Evolutionary conservation across 176 grass and related monocot species (phyloP).

Genomic region (Carex littledalei): DNA sequence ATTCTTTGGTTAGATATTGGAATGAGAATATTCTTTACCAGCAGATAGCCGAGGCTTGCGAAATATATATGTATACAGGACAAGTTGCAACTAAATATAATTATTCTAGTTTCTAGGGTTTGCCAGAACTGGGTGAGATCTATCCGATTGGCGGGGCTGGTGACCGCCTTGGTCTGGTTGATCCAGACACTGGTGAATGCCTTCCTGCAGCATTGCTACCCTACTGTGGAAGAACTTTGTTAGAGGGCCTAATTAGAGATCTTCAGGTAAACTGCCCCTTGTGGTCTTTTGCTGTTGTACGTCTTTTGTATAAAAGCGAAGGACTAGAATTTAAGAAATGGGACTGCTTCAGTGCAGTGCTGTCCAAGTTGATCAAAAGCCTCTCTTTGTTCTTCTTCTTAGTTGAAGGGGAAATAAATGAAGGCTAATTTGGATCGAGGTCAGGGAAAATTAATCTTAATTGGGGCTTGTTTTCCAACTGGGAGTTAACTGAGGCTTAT

Average conservation of each 20-base stretch:
- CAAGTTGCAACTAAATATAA: slow-evolving; percentile 32
- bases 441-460: background rate
- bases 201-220: slow-evolving; percentile 93
- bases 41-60: background rate
- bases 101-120: slow-evolving; percentile 82
- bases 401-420: background rate
- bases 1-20: background rate
- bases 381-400: background rate
- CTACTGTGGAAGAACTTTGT: slow-evolving; percentile 74
- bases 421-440: background rate
- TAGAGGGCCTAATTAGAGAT: slow-evolving; percentile 91
- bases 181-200: slow-evolving; percentile 68
- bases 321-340: background rate
- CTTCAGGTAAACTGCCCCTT: slow-evolving; percentile 51
- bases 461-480: background rate
- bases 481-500: background rate
- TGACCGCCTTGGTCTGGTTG: slow-evolving; percentile 84
- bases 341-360: background rate
- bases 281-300: background rate
- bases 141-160: slow-evolving; percentile 97
- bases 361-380: background rate
- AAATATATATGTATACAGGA: slow-evolving; percentile 9
- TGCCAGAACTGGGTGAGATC: slow-evolving; percentile 96
- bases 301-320: background rate
- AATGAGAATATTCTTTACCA: background rate